A percentile compares a stretch with the other conserved stretches of the same genome.
Conservation (phyloP, 257 asterid species). For the Fraxinus excelsior region DNA sequence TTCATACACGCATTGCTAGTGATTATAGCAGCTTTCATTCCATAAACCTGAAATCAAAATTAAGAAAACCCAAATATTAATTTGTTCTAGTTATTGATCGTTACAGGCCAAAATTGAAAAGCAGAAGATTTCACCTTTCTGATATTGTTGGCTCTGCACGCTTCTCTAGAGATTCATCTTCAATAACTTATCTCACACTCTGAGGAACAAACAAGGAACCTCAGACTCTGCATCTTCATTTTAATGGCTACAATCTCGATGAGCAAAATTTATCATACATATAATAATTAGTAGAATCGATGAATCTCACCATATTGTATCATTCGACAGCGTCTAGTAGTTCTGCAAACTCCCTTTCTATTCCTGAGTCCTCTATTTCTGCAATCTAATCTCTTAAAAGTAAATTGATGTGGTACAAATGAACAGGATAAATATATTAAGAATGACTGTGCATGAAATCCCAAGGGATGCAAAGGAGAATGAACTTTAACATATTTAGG, state of each 20-base stretch:
- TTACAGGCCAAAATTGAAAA: neutral
- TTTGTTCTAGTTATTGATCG: neutral
- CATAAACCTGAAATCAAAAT: constrained; percentile 65
- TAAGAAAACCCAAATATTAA: neutral
- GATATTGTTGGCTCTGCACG: constrained; percentile 43
- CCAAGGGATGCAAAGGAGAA: too few species aligned
- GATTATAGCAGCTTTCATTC: constrained; percentile 74
- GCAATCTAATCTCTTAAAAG: constrained; percentile 52
- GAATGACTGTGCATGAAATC: too few species aligned
- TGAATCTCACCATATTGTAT: constrained; percentile 45
- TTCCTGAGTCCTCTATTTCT: constrained; percentile 68
- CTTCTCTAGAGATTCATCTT: constrained; percentile 31
- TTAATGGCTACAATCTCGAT: neutral
- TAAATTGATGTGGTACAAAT: constrained; percentile 19
- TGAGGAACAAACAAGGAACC: constrained; percentile 21
- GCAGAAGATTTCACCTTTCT: constrained; percentile 47
- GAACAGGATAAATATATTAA: too few species aligned
- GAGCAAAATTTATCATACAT: too few species aligned
- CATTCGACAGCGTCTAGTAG: constrained; percentile 66
- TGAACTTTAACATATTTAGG: too few species aligned
- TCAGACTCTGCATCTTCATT: constrained; percentile 21
- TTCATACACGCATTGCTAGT: constrained; percentile 47
- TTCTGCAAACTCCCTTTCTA: constrained; percentile 70
- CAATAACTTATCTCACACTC: constrained; percentile 29
- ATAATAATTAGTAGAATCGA: neutral